Percentiles rank a stretch among this genome's conserved stretches.
These are phyloP conservation scores for Mallotus japonicus DNA, from an alignment of 441 rosid genomes.

Conservation along the genomic window DNA sequence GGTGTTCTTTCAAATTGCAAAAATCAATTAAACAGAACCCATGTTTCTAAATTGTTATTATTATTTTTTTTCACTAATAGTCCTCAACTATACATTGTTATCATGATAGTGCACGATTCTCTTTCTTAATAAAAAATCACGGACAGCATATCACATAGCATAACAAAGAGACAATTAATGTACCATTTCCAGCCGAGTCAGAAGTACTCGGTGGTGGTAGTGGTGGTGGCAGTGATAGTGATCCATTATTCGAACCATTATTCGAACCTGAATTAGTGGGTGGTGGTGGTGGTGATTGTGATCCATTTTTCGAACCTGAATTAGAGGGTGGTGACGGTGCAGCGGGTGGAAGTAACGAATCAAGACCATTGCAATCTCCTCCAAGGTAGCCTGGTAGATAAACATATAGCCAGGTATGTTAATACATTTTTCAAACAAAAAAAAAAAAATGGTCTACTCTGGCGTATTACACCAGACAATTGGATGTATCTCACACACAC, in stretches of 20 bases:
- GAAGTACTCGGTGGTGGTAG: constrained; percentile 1
- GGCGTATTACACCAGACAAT: too few relatives aligned
- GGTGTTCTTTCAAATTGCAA: too few relatives aligned
- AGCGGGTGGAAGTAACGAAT: neutral
- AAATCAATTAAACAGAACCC: too few relatives aligned
- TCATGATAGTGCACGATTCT: too few relatives aligned
- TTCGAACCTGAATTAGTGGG: constrained; percentile 12
- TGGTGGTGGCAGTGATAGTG: neutral
- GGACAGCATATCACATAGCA: too few relatives aligned
- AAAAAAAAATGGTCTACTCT: too few relatives aligned
- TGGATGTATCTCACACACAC: too few relatives aligned
- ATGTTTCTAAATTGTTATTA: too few relatives aligned
- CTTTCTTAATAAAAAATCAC: neutral
- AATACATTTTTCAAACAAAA: too few relatives aligned
- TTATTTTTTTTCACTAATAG: too few relatives aligned
- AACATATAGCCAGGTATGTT: neutral
- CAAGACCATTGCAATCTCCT: constrained; percentile 32
- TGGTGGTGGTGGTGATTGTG: constrained; percentile 1
- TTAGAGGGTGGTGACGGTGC: constrained; percentile 7
- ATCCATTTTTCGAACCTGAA: neutral
- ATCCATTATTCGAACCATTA: neutral
- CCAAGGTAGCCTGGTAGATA: constrained; percentile 34
- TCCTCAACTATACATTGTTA: too few relatives aligned
- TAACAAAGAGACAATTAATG: neutral
- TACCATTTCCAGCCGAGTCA: constrained; percentile 15